A percentile compares a stretch with the other conserved stretches of the same genome.
phyloP scores from a whole-genome alignment of 2,329 filamentous ascomycete species.

The Fusarium xyrophilum region DNA sequence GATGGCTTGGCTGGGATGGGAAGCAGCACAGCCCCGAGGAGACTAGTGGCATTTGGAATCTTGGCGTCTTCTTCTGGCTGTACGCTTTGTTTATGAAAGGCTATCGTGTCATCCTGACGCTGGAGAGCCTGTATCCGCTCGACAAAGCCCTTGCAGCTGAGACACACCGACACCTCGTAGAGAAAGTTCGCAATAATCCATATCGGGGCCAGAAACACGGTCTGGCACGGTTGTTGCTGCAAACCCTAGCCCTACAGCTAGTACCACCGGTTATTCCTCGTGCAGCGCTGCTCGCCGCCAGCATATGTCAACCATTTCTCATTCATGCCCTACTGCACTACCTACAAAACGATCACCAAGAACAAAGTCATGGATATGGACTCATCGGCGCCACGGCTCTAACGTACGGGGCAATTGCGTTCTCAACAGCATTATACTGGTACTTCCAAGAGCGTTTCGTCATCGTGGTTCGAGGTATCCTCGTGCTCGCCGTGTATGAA shows the following conservation, averaged over 20 bases:
- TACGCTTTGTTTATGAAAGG: neutral
- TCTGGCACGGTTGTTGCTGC: accelerated
- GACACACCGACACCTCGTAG: accelerated
- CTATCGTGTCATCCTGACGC: neutral
- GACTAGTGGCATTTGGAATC: neutral
- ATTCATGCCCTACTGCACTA: neutral
- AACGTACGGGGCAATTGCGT: neutral
- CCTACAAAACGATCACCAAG: neutral
- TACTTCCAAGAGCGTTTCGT: neutral
- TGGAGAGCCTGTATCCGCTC: neutral
- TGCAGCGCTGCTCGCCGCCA: neutral
- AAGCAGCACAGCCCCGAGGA: neutral
- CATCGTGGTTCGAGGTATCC: neutral
- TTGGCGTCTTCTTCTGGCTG: neutral
- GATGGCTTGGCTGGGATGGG: neutral
- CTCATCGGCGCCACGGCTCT: neutral
- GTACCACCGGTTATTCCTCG: neutral
- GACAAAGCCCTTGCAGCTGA: neutral
- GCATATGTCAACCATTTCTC: neutral
- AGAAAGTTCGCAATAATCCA: accelerated
- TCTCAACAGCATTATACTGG: neutral
- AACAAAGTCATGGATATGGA: neutral
- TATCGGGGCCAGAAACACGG: neutral
- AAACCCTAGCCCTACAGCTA: accelerated
- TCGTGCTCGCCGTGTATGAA: neutral